Conservation (phyloP, 177 flowering plant genomes). For the Vitis hybrid region DNA sequence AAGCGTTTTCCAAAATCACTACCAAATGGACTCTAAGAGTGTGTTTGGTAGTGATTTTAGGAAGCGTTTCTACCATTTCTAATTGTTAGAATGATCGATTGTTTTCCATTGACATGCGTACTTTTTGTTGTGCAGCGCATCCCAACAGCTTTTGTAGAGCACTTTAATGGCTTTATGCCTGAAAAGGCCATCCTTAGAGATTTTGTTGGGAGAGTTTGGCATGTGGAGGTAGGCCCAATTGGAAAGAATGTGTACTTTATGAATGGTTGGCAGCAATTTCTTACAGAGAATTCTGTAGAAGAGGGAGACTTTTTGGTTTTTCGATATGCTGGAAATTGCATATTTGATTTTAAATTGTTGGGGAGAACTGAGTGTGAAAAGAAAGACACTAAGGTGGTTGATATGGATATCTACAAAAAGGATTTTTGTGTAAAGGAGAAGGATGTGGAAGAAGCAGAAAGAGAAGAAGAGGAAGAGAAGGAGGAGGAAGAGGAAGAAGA, state of each 20-base stretch:
- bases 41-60: no score
- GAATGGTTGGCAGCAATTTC: constrained; percentile 25
- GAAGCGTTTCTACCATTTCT: no score
- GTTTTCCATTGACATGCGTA: not conserved
- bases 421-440: not conserved
- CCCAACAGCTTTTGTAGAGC: not conserved
- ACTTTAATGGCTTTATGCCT: not conserved
- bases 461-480: not conserved
- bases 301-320: constrained; percentile 25
- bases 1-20: no score
- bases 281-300: constrained; percentile 10
- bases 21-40: no score
- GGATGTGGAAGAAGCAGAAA: not conserved
- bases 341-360: constrained; percentile 19
- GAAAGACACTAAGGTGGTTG: not conserved
- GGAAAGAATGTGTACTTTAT: constrained; percentile 7
- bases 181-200: constrained; percentile 5
- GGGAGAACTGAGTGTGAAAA: constrained; percentile 18
- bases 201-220: constrained; percentile 4
- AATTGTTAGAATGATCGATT: not conserved
- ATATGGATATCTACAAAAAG: no score
- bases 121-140: not conserved
- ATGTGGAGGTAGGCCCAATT: constrained; percentile 8
- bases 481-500: not conserved
- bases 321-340: constrained; percentile 4